Evolutionary conservation across 176 grass and related monocot genomes (phyloP).

Genomic region (Eragrostis nindensis): DNA sequence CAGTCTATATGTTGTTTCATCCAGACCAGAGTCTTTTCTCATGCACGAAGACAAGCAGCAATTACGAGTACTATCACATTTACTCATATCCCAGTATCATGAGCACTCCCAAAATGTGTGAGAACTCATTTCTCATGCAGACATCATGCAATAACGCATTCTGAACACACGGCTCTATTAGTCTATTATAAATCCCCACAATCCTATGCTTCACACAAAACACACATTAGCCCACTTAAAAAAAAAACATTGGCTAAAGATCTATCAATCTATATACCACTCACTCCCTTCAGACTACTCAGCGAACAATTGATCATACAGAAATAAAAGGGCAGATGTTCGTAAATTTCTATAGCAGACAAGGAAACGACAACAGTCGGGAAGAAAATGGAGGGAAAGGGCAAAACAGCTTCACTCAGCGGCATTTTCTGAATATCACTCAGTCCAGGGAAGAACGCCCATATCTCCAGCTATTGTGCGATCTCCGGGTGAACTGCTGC

Average conservation of each 20-base stretch:
- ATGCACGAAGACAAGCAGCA: no score
- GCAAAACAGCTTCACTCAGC: neutral
- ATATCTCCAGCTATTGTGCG: conserved; percentile 73
- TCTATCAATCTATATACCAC: neutral
- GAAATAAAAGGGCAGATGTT: neutral
- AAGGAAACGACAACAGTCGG: neutral
- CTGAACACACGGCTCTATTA: no score
- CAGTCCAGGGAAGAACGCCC: conserved; percentile 59
- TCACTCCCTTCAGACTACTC: neutral
- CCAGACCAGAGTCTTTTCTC: no score
- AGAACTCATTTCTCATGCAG: no score
- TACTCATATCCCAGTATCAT: no score
- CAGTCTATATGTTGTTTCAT: no score
- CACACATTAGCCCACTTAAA: neutral
- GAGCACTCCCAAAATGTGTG: no score
- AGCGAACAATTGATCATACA: neutral
- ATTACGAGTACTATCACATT: no score
- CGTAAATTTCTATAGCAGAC: neutral
- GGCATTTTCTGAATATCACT: neutral
- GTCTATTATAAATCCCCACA: no score
- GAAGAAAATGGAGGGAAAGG: neutral
- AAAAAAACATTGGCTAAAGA: neutral
- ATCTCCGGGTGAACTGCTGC: conserved; percentile 60
- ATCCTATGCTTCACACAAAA: neutral
- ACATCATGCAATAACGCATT: no score